phyloP scores from a whole-genome alignment of 805 yeast species.

The Lachancea sp. region DNA sequence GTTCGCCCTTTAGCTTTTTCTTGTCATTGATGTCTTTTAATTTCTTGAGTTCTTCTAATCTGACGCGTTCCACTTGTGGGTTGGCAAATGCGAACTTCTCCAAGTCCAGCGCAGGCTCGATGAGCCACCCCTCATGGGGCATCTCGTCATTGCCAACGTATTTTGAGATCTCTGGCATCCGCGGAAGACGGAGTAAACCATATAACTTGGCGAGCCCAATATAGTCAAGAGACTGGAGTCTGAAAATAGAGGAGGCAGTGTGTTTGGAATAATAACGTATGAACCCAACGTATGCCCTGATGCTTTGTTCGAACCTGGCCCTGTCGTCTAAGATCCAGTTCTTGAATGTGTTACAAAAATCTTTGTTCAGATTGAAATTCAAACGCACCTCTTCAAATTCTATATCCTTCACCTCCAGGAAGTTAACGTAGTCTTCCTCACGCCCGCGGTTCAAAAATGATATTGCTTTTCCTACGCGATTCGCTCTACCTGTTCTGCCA shows the following conservation, averaged over 20 bases:
- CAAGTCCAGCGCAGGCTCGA: constrained; percentile 54
- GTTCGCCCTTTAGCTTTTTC: constrained; percentile 38
- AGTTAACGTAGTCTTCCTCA: constrained; percentile 76
- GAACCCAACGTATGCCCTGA: constrained; percentile 76
- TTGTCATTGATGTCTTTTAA: constrained; percentile 32
- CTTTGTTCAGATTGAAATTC: constrained; percentile 11
- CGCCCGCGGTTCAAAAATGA: constrained; percentile 66
- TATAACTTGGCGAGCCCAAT: constrained; percentile 65
- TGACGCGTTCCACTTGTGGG: constrained; percentile 50
- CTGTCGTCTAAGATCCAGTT: constrained; percentile 68
- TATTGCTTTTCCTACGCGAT: constrained; percentile 71
- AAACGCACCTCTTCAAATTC: constrained; percentile 38
- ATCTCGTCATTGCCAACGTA: constrained; percentile 40
- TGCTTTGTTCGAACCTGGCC: constrained; percentile 72
- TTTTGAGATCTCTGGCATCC: constrained; percentile 82
- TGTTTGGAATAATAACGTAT: constrained; percentile 83
- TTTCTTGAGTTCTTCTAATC: constrained; percentile 54
- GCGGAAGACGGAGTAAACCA: constrained; percentile 78
- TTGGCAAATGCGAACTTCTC: constrained; percentile 63
- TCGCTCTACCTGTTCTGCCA: constrained; percentile 94
- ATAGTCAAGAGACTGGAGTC: constrained; percentile 66
- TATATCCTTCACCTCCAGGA: constrained; percentile 68
- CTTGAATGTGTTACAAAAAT: constrained; percentile 30
- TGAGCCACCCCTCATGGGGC: constrained; percentile 74
- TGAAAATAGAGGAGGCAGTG: constrained; percentile 78